Base-by-base conservation (phyloP, 495 filamentous ascomycete genomes). In the Penicillium pulvis region DNA sequence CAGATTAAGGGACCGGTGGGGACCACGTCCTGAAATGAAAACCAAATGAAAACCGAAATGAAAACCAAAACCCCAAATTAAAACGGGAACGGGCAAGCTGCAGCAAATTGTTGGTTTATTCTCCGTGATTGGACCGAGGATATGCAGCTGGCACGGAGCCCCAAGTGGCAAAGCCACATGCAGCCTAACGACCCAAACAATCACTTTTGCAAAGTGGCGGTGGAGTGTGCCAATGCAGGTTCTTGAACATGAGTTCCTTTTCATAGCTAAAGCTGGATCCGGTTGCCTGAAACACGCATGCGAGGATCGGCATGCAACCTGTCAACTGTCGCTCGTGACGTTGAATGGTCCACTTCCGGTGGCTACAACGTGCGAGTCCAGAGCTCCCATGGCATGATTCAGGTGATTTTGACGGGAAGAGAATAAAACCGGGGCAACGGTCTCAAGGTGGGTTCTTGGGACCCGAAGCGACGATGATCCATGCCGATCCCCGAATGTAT, bases 1-100 rank as follows among this genome's bases (percentile, higher is more conserved):
- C 45, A 64, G 58, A 64, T 64, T 67, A 67, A 67, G 65, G 65
- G 64, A 61, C 58, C 16, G 41, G 65, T 67, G 65, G 65, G 52
- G 28, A 28, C 28, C 45, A 49, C 51, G 43, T 35, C 19, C 19
- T 17, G 28, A 41, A 39, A 26, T 24, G 28, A 24, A 23, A 23
- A 23, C 20, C 20, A 28, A 53, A 12, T 10, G 20, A 23, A 31
- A 16, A 43, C 12, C 11, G 31, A 20, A 31, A 36, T 24, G 20
- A 14, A 43, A 53, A 42, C 35, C 36, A 44, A 43, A 53, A 53
- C 4, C 28, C 28, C 28, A 17, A 24, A 19, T 31, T 12, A 16
- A 16, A n/a, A 39, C 14, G 33, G 11, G 16, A 52, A 52, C 49
- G 49, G 49, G 49, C 49, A 54, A 54, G 39, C 35, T 43, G 51